Base-by-base conservation (phyloP, 306 rosid genomes). In the Lathyrus tuberosus region DNA sequence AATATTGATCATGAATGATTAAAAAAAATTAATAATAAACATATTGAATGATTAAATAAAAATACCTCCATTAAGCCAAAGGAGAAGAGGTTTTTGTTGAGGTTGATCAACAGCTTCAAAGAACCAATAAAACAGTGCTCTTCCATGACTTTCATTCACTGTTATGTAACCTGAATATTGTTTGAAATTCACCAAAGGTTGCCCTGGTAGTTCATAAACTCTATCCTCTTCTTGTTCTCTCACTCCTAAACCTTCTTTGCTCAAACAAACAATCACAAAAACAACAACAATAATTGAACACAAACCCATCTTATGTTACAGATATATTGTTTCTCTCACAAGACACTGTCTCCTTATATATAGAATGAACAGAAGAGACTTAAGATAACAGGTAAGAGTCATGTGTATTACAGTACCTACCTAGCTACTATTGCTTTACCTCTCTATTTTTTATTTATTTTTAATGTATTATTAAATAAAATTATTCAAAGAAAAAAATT, bases 41-140 rank as follows among this genome's bases (percentile, higher is more conserved):
- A n/a, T n/a, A n/a, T n/a, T n/a, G n/a, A n/a, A n/a, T n/a, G n/a
- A n/a, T n/a, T n/a, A 24, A 65, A 5, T 13, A 65, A 4, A 48
- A 7, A 6, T 67, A 91, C 97, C 97, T 89, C 97, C 97, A 66
- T 91, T 91, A 37, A 91, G 94, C 97, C 97, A 91, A 0, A 91
- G 82, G 20, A 91, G 84, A 42, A 91, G 65, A 61, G 97, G 96
- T 75, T 88, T 89, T 0, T 75, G 8, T 12, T 76, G 41, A 10
- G 94, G 81, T 4, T 77, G 60, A 0, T 72, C 22, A 14, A 75
- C 51, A 40, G 96, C 78, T 54, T 87, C 90, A 8, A 91, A 87
- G 74, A 91, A 91, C 97, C 97, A 91, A 80, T 91, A 91, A 69
- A 91, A 91, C 68, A 91, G 78, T 31, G 97, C 91, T 79, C 96